A percentile compares a stretch with the other conserved stretches of the same genome.
Evolutionary conservation across 2,329 filamentous ascomycete genomes (phyloP).

Genomic region (Gaeumannomyces sp.): DNA sequence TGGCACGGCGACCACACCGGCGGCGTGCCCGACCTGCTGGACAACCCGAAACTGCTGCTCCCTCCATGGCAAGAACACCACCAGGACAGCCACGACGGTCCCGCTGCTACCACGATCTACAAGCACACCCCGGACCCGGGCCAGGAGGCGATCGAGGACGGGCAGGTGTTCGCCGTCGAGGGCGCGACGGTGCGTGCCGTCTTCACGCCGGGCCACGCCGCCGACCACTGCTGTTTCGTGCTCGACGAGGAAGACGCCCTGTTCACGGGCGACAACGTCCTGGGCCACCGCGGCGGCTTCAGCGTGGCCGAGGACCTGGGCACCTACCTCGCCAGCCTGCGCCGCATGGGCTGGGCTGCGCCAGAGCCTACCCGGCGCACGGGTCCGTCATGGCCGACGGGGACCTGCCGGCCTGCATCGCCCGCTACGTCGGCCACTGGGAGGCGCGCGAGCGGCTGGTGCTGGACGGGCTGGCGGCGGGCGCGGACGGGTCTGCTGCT

Average conservation of each 20-base stretch:
- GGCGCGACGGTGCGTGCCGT: slow-evolving; percentile 63
- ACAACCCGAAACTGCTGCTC: slow-evolving; percentile 32
- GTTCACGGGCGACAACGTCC: slow-evolving; percentile 84
- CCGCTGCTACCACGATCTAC: slow-evolving; percentile 19
- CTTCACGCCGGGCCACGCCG: slow-evolving; percentile 62
- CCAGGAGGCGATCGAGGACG: slow-evolving; percentile 34
- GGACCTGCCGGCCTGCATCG: slow-evolving; percentile 32
- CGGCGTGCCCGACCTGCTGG: slow-evolving; percentile 54
- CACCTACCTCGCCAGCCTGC: slow-evolving; percentile 32
- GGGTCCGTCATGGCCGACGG: slow-evolving; percentile 27
- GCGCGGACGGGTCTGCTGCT: too few species aligned
- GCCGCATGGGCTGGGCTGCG: slow-evolving; percentile 25
- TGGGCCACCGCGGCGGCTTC: slow-evolving; percentile 67
- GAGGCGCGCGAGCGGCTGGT: slow-evolving; percentile 33
- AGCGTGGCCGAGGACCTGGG: slow-evolving; percentile 75
- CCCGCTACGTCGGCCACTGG: slow-evolving; percentile 29
- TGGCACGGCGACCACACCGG: slow-evolving; percentile 69
- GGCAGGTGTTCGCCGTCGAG: slow-evolving; percentile 47
- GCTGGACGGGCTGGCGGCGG: slow-evolving; percentile 24
- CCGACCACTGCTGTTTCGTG: slow-evolving; percentile 75
- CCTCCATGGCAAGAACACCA: too few species aligned
- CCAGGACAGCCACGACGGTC: too few species aligned
- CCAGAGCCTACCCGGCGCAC: slow-evolving; percentile 38
- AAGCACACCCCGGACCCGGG: slow-evolving; percentile 27
- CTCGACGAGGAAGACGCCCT: slow-evolving; percentile 74